Evolutionary conservation across 345 rosid species (phyloP).

Genomic region (Eucalyptus melliodora): DNA sequence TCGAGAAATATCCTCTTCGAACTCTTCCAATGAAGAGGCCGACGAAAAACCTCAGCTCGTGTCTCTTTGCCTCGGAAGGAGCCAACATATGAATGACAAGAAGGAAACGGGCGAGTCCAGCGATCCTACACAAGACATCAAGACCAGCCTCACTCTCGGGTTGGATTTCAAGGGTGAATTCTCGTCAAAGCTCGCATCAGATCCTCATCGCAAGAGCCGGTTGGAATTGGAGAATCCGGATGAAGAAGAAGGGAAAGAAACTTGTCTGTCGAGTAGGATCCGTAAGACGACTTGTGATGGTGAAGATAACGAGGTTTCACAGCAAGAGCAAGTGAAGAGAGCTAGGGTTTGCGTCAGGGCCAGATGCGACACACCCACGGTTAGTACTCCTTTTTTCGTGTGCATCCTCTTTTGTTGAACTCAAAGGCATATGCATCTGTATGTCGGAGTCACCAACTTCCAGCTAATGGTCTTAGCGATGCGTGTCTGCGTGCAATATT

Average conservation of each 20-base stretch:
- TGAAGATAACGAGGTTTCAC: conserved; percentile 37
- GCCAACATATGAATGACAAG: conserved; percentile 15
- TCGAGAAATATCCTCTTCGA: not conserved
- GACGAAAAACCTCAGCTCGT: conserved; percentile 37
- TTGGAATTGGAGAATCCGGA: conserved; percentile 17
- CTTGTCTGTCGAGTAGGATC: conserved; percentile 38
- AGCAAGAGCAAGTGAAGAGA: conserved; percentile 47
- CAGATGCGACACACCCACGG: conserved; percentile 81
- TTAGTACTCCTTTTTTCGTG: not conserved
- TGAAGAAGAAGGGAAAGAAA: conserved; percentile 29
- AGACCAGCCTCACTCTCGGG: conserved; percentile 40
- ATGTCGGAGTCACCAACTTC: not conserved
- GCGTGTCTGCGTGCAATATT: not conserved
- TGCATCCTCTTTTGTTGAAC: not conserved
- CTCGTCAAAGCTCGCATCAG: not conserved
- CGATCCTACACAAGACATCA: conserved; percentile 21
- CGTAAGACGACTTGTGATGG: conserved; percentile 21
- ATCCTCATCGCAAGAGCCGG: conserved; percentile 3
- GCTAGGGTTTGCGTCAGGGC: conserved; percentile 92
- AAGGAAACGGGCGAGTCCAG: conserved; percentile 3
- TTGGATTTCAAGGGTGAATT: conserved; percentile 6
- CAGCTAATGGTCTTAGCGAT: not conserved
- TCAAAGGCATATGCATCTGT: not conserved
- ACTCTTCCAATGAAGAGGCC: not conserved
- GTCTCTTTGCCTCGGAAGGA: conserved; percentile 72